These are phyloP conservation scores for Cephaloascus fragrans DNA, from an alignment of 805 yeast species.

Conservation along the genomic window DNA sequence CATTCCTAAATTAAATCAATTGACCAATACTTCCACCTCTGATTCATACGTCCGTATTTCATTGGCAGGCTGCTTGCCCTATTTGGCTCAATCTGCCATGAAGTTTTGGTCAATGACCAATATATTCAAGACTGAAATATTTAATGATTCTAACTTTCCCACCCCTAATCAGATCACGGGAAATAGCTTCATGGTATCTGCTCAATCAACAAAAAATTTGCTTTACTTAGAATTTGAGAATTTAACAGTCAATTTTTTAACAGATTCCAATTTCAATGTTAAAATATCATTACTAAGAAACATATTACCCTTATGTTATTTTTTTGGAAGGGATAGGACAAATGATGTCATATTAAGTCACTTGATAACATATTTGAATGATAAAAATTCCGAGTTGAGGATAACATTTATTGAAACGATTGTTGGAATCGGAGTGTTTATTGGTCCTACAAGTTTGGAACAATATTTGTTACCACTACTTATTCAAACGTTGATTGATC, in stretches of 20 bases:
- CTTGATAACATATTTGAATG: constrained; percentile 84
- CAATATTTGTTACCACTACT: constrained; percentile 82
- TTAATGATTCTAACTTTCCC: constrained; percentile 8
- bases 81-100: constrained; percentile 55
- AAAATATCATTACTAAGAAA: constrained; percentile 60
- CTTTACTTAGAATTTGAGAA: constrained; percentile 52
- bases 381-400: constrained; percentile 56
- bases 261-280: constrained; percentile 60
- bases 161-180: constrained; percentile 5
- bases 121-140: constrained; percentile 24
- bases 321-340: constrained; percentile 79
- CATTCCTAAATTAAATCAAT: constrained; percentile 52
- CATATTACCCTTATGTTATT: constrained; percentile 69
- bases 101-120: constrained; percentile 55
- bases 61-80: constrained; percentile 67
- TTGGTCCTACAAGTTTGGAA: constrained; percentile 76
- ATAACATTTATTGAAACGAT: constrained; percentile 64
- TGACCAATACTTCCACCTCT: constrained; percentile 19
- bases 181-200: constrained; percentile 10
- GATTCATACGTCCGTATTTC: constrained; percentile 42
- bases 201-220: constrained; percentile 25
- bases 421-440: constrained; percentile 63
- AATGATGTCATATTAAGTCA: constrained; percentile 87
- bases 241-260: constrained; percentile 53
- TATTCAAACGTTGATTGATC: constrained; percentile 74